Base-by-base conservation (phyloP, 176 grass and related monocot genomes). In the Bothriochloa decipiens region DNA sequence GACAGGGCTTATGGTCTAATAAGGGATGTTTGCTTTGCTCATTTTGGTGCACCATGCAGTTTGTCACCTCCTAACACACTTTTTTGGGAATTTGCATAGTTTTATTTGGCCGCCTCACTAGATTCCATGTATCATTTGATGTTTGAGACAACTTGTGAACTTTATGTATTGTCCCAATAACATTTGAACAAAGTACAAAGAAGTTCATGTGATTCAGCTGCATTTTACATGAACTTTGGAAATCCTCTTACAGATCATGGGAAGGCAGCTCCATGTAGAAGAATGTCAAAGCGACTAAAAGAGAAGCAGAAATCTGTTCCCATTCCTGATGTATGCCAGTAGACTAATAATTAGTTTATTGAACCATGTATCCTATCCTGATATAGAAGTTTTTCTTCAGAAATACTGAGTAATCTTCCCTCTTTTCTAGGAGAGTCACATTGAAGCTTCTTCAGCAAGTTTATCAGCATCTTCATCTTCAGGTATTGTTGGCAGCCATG, bases 271-370 rank as follows among this genome's bases (percentile, higher is more conserved):
- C 85, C 74, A 83, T 43, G 78, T 45, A 88, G 81, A 70, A 80
- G 89, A 74, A 86, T 75, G 73, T 93, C 88, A 74, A 77, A 85
- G 73, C 74, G 91, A 14, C 73, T 93, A 47, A 82, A 80, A 68
- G 81, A 93, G 68, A 93, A 83, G 86, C 32, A 3, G 46, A 88
- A 86, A 78, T 42, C 52, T 22, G 75, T 66, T 45, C 55, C 74
- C 39, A 63, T 83, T 79, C 84, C 75, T 57, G 43, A 87, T 57
- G 82, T 92, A 89, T 57, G 50, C 36, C 72, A 75, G 42, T 12
- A 32, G 74, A 68, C 22, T 52, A 67, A 50, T 25, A 50, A 25
- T 37, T 47, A 14, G 11, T 60, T 76, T 23, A 72, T 82, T 28
- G 29, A 75, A 0, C 9, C 17, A 23, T 40, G n/a, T 64, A 22